phyloP scores from a whole-genome alignment of 257 asterid species.

The Datura wrightii region DNA sequence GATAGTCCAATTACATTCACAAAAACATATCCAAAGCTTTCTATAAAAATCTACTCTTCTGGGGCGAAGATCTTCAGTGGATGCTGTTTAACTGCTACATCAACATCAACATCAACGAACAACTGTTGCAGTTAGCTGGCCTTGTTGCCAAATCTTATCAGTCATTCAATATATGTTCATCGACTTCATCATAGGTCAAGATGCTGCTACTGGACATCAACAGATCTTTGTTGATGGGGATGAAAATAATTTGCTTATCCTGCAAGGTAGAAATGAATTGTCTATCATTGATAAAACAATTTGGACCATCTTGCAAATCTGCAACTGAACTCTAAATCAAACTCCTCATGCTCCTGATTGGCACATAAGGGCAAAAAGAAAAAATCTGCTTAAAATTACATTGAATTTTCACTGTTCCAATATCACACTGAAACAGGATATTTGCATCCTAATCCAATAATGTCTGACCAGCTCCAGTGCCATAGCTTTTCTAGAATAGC shows the following conservation, averaged over 20 bases:
- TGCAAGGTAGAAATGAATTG: conserved; percentile 11
- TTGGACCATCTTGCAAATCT: neutral
- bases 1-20: neutral
- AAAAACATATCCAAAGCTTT: neutral
- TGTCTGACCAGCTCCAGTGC: neutral
- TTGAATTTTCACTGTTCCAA: neutral
- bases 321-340: neutral
- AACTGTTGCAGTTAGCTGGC: neutral
- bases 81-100: neutral
- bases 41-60: neutral
- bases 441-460: neutral
- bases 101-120: neutral
- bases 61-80: neutral
- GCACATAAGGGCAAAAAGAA: neutral
- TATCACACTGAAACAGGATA: neutral
- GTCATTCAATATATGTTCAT: neutral
- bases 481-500: neutral
- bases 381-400: neutral
- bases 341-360: neutral
- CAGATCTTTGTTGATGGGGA: neutral
- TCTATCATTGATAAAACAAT: neutral
- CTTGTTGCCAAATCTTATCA: neutral
- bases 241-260: neutral
- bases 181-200: conserved; percentile 10
- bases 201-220: conserved; percentile 1